Conservation (phyloP, 2,329 filamentous ascomycete species). For the Cladobotryum protrusum region DNA sequence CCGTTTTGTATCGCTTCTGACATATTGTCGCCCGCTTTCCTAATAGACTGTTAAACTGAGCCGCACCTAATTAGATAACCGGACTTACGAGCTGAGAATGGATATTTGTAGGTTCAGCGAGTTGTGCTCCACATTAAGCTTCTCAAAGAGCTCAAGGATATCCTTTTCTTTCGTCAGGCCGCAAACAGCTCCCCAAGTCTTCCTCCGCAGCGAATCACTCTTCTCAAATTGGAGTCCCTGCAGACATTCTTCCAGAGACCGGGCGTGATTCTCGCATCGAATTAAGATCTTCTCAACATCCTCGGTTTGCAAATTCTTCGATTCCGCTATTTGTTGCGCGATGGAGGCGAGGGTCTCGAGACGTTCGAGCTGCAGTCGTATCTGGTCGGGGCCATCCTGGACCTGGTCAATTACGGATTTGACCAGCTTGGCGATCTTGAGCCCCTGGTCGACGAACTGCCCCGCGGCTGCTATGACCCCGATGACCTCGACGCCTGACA, state of each 20-base stretch:
- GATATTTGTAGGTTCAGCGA: no score
- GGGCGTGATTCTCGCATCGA: neutral
- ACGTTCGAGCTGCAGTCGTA: neutral
- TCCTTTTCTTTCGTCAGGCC: no score
- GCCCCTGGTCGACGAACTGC: neutral
- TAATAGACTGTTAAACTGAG: no score
- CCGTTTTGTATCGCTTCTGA: neutral
- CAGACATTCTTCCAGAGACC: neutral
- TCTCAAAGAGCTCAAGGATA: no score
- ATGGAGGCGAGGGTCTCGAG: neutral
- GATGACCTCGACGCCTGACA: neutral
- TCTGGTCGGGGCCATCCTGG: neutral
- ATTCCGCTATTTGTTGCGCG: neutral
- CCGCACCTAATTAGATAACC: no score
- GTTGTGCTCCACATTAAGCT: no score
- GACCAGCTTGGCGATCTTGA: neutral
- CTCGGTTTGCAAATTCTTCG: neutral
- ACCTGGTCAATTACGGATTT: neutral
- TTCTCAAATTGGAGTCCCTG: neutral
- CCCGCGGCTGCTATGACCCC: neutral
- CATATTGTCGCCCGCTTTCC: neutral
- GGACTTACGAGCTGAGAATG: no score
- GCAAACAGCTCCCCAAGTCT: neutral
- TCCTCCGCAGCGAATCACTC: neutral
- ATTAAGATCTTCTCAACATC: neutral